Evolutionary conservation across 139 green algal species (phyloP).

Genomic region (Chlamydomonas sphaeroides): DNA sequence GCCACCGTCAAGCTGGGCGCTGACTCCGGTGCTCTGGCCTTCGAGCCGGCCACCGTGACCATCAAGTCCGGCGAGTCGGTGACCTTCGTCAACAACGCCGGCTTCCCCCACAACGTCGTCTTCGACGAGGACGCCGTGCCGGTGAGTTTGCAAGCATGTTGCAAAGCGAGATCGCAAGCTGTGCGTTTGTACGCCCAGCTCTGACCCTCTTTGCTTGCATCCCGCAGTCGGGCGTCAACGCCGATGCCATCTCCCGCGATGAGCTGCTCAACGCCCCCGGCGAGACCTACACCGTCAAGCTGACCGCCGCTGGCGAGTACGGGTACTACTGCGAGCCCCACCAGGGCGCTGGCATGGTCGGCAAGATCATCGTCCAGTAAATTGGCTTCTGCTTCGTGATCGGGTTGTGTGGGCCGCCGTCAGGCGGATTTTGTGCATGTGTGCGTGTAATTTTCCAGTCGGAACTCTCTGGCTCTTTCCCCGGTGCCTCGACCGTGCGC

Average conservation of each 20-base stretch:
- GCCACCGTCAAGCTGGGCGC: slow-evolving; percentile 86
- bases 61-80: slow-evolving; percentile 85
- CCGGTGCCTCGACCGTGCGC: no score
- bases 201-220: no score
- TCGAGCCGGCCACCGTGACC: slow-evolving; percentile 76
- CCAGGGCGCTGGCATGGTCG: slow-evolving; percentile 92
- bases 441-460: background rate
- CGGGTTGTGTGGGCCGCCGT: no score
- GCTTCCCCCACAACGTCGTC: slow-evolving; percentile 88
- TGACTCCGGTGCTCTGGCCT: slow-evolving; percentile 79
- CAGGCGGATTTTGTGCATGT: background rate
- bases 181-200: no score
- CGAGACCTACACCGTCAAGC: slow-evolving; percentile 81
- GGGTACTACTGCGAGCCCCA: slow-evolving; percentile 97
- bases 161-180: no score
- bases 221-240: slow-evolving; percentile 82
- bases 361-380: slow-evolving; percentile 87
- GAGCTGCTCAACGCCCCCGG: slow-evolving; percentile 93
- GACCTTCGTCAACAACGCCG: slow-evolving; percentile 87
- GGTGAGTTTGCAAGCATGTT: no score
- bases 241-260: slow-evolving; percentile 84
- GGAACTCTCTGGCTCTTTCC: no score
- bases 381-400: background rate
- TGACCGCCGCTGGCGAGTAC: slow-evolving; percentile 83
- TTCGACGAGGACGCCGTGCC: slow-evolving; percentile 95